Percentiles rank a stretch among this genome's conserved stretches.
These are phyloP conservation scores for Aspergillus unguis DNA, from an alignment of 2,329 filamentous ascomycete genomes.

Conservation along the genomic window DNA sequence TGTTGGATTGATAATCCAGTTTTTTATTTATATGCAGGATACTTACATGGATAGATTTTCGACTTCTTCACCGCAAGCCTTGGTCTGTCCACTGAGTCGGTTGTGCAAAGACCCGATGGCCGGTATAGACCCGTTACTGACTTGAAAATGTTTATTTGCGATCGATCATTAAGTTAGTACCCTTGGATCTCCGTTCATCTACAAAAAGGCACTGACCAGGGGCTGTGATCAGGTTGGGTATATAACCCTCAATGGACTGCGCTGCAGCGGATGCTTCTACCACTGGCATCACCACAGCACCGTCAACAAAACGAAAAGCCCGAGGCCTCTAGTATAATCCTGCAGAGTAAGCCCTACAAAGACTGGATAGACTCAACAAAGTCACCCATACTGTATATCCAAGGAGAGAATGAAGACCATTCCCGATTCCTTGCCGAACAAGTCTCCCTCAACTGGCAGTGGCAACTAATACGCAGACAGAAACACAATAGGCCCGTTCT, in stretches of 20 bases:
- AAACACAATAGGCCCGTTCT: neutral
- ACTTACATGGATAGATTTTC: neutral
- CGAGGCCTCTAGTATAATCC: neutral
- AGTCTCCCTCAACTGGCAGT: neutral
- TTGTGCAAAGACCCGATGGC: neutral
- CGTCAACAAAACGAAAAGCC: neutral
- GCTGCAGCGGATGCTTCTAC: neutral
- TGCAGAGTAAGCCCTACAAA: neutral
- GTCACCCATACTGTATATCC: neutral
- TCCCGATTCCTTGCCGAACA: neutral
- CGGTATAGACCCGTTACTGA: neutral
- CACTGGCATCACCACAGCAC: neutral
- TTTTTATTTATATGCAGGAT: too few relatives aligned
- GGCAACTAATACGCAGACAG: neutral
- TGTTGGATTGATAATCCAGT: neutral
- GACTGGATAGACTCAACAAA: neutral
- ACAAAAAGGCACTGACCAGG: too few relatives aligned
- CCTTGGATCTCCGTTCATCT: too few relatives aligned
- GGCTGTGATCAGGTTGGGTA: neutral
- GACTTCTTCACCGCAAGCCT: neutral
- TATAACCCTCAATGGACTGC: neutral
- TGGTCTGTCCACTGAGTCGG: neutral
- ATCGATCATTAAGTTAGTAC: neutral
- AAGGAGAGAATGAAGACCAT: neutral
- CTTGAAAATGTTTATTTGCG: neutral